phyloP scores from a whole-genome alignment of 1,284 basidiomycete species.

The Ceratobasidium sp. region DNA sequence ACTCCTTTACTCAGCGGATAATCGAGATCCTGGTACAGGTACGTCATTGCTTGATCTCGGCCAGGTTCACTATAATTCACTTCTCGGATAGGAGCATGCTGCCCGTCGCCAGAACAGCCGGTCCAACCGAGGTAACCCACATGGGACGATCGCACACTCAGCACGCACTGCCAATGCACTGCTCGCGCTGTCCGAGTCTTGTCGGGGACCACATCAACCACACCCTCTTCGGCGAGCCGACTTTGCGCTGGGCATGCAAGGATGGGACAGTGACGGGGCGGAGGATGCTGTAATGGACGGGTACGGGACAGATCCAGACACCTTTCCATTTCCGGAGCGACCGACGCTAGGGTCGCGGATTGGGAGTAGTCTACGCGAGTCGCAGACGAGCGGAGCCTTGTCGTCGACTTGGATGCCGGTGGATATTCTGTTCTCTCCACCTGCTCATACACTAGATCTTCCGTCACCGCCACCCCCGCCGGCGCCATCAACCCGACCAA shows the following conservation, averaged over 20 bases:
- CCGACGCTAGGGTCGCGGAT: constrained; percentile 33
- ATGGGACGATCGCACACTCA: constrained; percentile 12
- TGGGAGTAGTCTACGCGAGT: constrained; percentile 34
- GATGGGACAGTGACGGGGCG: constrained; percentile 35
- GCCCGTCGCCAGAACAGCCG: constrained; percentile 32
- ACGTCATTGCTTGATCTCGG: background rate
- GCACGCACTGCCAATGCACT: constrained; percentile 38
- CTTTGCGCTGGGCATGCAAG: constrained; percentile 19
- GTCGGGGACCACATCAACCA: constrained; percentile 19
- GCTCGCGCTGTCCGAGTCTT: constrained; percentile 28
- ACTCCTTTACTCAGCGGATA: constrained; percentile 32
- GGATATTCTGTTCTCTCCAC: constrained; percentile 31
- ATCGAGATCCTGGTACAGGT: constrained; percentile 39
- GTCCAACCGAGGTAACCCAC: constrained; percentile 21
- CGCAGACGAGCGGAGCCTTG: constrained; percentile 11
- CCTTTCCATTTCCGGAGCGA: constrained; percentile 2
- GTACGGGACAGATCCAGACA: constrained; percentile 19
- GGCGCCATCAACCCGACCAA: constrained; percentile 34
- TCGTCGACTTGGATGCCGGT: constrained; percentile 30
- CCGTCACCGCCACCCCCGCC: constrained; percentile 36
- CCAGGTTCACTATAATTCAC: constrained; percentile 5
- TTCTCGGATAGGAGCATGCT: constrained; percentile 23
- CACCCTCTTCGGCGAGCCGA: constrained; percentile 19
- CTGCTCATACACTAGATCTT: background rate
- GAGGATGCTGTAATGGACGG: constrained; percentile 37